These are phyloP conservation scores for Solanum arcanum DNA, from an alignment of 257 asterid species.

Conservation along the genomic window DNA sequence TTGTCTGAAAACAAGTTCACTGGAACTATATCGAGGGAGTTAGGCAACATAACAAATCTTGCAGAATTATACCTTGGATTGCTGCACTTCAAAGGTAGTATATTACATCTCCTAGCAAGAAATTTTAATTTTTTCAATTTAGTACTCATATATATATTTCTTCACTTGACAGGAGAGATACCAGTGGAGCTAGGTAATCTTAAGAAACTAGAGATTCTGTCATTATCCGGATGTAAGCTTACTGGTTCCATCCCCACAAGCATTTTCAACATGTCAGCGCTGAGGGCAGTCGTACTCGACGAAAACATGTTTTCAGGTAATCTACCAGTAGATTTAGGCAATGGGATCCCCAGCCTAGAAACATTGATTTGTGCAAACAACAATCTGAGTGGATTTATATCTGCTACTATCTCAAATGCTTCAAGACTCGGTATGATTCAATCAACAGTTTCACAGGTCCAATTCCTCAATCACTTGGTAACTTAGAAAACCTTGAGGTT, in stretches of 20 bases:
- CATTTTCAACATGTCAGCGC: constrained; percentile 4
- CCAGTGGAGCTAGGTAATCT: constrained; percentile 1
- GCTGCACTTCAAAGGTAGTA: too few species aligned
- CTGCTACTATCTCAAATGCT: constrained; percentile 12
- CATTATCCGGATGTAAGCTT: background rate
- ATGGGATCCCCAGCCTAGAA: background rate
- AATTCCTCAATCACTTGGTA: constrained; percentile 11
- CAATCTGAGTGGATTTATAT: background rate
- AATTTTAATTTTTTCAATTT: too few species aligned
- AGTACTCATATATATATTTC: too few species aligned
- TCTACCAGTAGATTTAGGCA: constrained; percentile 7
- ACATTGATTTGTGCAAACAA: background rate
- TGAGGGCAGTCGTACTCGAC: background rate
- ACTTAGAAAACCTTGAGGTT: background rate
- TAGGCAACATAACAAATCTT: too few species aligned
- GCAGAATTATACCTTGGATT: too few species aligned
- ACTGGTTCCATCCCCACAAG: background rate
- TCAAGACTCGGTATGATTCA: background rate
- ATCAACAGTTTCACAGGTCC: constrained; percentile 4
- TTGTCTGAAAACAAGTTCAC: too few species aligned
- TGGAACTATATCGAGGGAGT: too few species aligned
- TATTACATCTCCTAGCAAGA: too few species aligned
- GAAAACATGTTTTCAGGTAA: constrained; percentile 5
- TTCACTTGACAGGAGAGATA: background rate
- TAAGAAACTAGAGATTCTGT: background rate